phyloP scores from a whole-genome alignment of 2,329 filamentous ascomycete species.

The Arthrobotrys entomopaga region DNA sequence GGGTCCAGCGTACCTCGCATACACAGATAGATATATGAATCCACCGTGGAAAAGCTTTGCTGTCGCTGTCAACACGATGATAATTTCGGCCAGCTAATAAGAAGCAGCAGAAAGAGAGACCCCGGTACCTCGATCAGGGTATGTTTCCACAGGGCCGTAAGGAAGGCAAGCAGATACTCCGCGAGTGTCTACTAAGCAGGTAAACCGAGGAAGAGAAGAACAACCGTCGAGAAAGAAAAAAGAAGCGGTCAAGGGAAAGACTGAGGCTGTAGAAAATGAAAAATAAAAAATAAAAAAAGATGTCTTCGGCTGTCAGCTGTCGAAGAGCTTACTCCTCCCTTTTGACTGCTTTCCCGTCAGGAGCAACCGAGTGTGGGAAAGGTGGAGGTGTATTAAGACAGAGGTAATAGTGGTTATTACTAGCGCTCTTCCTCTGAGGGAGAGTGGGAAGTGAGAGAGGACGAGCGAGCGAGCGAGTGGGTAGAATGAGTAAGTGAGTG shows the following conservation, averaged over 20 bases:
- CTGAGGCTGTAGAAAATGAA: slow-evolving; percentile 20
- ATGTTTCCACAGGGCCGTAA: slow-evolving; percentile 14
- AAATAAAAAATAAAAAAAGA: too few species aligned
- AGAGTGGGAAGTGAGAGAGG: not conserved
- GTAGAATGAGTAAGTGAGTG: slow-evolving; percentile 31
- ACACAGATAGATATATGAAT: slow-evolving; percentile 10
- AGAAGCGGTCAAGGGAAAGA: slow-evolving; percentile 22
- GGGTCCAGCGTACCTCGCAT: slow-evolving; percentile 23
- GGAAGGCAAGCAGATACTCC: not conserved
- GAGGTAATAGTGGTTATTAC: slow-evolving; percentile 43
- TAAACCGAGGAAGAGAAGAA: slow-evolving; percentile 9
- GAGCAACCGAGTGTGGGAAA: slow-evolving; percentile 54
- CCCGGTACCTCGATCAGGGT: slow-evolving; percentile 49
- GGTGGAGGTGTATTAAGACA: slow-evolving; percentile 43
- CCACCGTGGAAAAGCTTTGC: slow-evolving; percentile 27
- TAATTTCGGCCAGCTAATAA: slow-evolving; percentile 29
- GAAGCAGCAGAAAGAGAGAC: slow-evolving; percentile 34
- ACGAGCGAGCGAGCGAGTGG: not conserved
- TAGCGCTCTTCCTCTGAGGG: slow-evolving; percentile 30
- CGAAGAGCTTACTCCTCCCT: slow-evolving; percentile 54
- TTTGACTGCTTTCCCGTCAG: slow-evolving; percentile 43
- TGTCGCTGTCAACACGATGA: slow-evolving; percentile 48
- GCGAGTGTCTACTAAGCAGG: not conserved
- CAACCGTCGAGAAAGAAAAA: slow-evolving; percentile 15
- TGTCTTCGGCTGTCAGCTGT: slow-evolving; percentile 54